Evolutionary conservation across 768 basidiomycete species (phyloP).

Genomic region (Albatrellus ellisii): DNA sequence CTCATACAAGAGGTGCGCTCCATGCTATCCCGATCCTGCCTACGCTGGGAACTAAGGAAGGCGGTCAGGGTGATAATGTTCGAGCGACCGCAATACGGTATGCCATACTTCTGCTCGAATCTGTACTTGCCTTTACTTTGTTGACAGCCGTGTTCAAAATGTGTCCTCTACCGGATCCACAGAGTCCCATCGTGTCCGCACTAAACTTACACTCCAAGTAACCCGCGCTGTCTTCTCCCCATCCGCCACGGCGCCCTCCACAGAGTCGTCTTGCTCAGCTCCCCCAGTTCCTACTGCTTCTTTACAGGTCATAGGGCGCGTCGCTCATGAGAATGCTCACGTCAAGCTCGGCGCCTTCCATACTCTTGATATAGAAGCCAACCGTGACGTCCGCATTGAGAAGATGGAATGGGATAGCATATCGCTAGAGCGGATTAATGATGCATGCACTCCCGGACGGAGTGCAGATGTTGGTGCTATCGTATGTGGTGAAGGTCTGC

Average conservation of each 20-base stretch:
- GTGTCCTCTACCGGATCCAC: constrained; percentile 89
- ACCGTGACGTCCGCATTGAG: constrained; percentile 82
- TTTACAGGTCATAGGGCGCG: constrained; percentile 79
- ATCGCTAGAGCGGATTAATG: constrained; percentile 67
- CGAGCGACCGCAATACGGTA: constrained; percentile 78
- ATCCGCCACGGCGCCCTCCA: constrained; percentile 35
- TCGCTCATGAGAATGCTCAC: constrained; percentile 74
- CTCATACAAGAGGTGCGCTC: constrained; percentile 60
- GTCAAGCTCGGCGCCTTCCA: constrained; percentile 91
- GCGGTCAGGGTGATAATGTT: constrained; percentile 54
- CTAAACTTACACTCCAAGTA: constrained; percentile 77
- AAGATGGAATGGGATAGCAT: constrained; percentile 95
- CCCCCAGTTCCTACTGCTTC: constrained; percentile 32
- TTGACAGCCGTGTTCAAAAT: constrained; percentile 67
- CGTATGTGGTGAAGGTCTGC: constrained; percentile 79
- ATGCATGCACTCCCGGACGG: constrained; percentile 83
- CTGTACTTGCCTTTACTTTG: not conserved
- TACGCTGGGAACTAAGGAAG: constrained; percentile 10
- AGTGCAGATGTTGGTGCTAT: constrained; percentile 96
- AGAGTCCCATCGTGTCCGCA: constrained; percentile 78
- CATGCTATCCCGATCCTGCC: constrained; percentile 1
- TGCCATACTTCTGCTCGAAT: constrained; percentile 11
- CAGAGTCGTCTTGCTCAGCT: constrained; percentile 22
- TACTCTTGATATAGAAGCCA: constrained; percentile 85
- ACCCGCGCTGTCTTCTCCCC: constrained; percentile 73